A percentile compares a stretch with the other conserved stretches of the same genome.
phyloP scores from a whole-genome alignment of 148 eudicot species.

The Heliosperma pusillum region DNA sequence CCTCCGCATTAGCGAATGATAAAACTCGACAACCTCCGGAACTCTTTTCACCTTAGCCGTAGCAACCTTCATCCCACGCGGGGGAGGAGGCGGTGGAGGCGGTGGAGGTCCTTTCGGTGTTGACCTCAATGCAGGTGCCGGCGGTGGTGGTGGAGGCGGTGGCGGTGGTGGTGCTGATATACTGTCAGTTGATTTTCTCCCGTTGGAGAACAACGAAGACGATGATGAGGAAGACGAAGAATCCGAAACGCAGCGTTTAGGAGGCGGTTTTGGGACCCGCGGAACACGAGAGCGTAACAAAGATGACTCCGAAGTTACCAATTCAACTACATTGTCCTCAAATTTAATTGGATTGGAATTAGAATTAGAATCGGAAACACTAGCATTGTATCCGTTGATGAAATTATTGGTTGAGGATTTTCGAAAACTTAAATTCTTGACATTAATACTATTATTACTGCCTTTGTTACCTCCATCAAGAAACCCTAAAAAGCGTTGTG shows the following conservation, averaged over 20 bases:
- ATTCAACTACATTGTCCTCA: constrained; percentile 14
- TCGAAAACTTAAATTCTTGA: constrained; percentile 39
- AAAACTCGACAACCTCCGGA: constrained; percentile 93
- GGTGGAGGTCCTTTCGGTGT: constrained; percentile 20
- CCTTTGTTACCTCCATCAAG: constrained; percentile 40
- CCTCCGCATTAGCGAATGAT: constrained; percentile 83
- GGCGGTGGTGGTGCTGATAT: constrained; percentile 20
- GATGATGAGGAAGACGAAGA: constrained; percentile 2
- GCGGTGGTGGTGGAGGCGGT: constrained; percentile 11
- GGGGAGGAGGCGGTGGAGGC: constrained; percentile 50
- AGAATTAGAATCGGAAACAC: too few species aligned
- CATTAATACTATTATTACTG: not conserved
- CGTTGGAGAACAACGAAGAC: not conserved
- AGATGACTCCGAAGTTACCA: not conserved
- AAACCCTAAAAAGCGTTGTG: constrained; percentile 51
- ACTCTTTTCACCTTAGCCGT: constrained; percentile 75
- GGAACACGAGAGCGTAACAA: constrained; percentile 50
- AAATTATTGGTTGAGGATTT: constrained; percentile 7
- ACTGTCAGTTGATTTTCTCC: constrained; percentile 26
- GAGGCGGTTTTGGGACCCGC: constrained; percentile 89
- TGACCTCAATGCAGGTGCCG: constrained; percentile 13
- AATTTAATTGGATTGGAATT: not conserved
- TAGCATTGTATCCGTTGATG: constrained; percentile 2
- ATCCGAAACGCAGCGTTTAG: constrained; percentile 36
- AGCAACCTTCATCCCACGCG: constrained; percentile 37